Conservation (phyloP, 257 asterid species). For the Solanum megistacrolobum region DNA sequence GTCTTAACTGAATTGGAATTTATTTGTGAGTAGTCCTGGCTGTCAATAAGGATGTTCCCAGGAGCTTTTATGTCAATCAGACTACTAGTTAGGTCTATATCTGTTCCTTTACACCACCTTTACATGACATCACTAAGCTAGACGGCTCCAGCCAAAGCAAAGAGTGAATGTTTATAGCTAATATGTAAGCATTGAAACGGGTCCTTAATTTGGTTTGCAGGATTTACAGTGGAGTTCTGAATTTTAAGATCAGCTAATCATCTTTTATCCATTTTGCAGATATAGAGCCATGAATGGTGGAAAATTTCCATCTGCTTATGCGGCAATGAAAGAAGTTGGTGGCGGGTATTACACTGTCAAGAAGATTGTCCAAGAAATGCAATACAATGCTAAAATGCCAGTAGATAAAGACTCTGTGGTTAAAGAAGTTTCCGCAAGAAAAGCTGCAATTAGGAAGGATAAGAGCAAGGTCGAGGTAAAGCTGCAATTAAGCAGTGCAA, state of each 20-base stretch:
- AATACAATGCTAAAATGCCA: constrained; percentile 24
- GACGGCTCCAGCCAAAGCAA: not conserved
- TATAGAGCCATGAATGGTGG: constrained; percentile 64
- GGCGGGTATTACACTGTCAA: constrained; percentile 49
- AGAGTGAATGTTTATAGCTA: not conserved
- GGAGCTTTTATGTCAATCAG: not conserved
- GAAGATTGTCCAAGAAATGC: constrained; percentile 49
- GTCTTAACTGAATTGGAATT: not conserved
- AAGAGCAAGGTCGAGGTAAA: constrained; percentile 1
- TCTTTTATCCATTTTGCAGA: constrained; percentile 25
- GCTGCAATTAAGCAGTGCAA: not conserved
- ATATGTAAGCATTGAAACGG: not conserved
- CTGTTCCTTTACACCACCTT: not conserved
- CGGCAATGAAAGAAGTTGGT: constrained; percentile 38
- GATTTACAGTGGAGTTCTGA: not conserved
- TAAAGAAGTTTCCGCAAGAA: constrained; percentile 1
- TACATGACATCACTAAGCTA: not conserved
- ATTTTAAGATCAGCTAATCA: not conserved
- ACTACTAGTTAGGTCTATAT: not conserved
- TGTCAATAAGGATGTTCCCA: not conserved
- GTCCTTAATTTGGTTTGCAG: not conserved
- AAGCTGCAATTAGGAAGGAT: constrained; percentile 6
- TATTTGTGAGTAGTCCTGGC: not conserved
- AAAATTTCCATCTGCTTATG: constrained; percentile 52
- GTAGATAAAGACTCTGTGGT: not conserved